Conservation (phyloP, 192 early-diverging fungal genomes). For the Coemansia guatemalensis region DNA sequence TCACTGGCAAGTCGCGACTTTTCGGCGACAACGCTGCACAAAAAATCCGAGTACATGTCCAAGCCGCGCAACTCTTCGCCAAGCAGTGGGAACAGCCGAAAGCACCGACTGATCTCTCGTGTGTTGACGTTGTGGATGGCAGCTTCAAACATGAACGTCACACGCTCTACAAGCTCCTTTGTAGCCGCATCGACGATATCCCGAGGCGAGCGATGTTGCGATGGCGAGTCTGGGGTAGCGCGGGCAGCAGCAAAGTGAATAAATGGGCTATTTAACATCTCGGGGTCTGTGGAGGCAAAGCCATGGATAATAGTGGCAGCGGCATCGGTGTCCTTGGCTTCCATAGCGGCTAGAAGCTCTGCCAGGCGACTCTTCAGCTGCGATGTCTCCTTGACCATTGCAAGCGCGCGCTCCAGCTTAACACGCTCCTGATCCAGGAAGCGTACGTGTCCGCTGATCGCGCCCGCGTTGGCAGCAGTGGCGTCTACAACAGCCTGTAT, state of each 20-base stretch:
- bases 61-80: conserved; percentile 83
- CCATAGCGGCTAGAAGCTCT: conserved; percentile 37
- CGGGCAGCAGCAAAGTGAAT: conserved; percentile 33
- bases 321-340: conserved; percentile 56
- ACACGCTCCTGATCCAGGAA: conserved; percentile 81
- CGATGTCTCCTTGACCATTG: conserved; percentile 68
- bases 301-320: conserved; percentile 50
- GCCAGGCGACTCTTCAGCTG: conserved; percentile 47
- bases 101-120: conserved; percentile 78
- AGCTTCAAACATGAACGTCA: conserved; percentile 77
- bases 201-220: neutral
- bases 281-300: conserved; percentile 18
- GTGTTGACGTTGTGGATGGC: conserved; percentile 71
- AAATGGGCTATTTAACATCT: conserved; percentile 30
- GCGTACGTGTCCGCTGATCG: conserved; percentile 82
- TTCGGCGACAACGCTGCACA: conserved; percentile 75
- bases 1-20: conserved; percentile 58
- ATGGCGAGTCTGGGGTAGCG: conserved; percentile 7
- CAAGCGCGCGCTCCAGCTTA: conserved; percentile 67
- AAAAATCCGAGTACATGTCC: conserved; percentile 83
- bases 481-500: conserved; percentile 36
- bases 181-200: conserved; percentile 58
- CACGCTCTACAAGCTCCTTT: conserved; percentile 63
- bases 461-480: conserved; percentile 67
- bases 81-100: conserved; percentile 87